Base-by-base conservation (phyloP, 2,329 filamentous ascomycete genomes). In the Ophiostoma sp. region DNA sequence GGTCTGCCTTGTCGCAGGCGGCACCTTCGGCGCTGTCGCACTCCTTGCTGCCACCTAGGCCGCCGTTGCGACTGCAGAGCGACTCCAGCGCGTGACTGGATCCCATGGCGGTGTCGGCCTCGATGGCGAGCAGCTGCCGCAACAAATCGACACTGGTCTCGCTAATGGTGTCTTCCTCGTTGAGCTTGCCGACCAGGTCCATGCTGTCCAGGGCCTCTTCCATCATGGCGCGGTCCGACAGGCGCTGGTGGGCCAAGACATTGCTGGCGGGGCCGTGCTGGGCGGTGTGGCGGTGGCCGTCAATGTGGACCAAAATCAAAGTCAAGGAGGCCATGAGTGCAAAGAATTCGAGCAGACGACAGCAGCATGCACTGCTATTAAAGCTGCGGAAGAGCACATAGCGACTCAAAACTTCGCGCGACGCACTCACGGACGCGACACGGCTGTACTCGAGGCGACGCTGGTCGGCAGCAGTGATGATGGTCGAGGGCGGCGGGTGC, bases 151-250 rank as follows among this genome's bases (percentile, higher is more conserved):
- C 79, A 63, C 79, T 78, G 68, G 81, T 75, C 8, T 76, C 77
- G 28, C 76, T 80, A 1, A 84, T 74, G 0, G 72, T 72, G 75
- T 84, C 83, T 6, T 75, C 55, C 6, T 75, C 52, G 69, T 79
- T 80, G n/a, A 76, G 55, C 17, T 76, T 74, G 42, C 73, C 76
- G 28, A 81, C 73, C 6, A 76, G 72, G 15, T 80, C 75, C 78
- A 85, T 83, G 55, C 76, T 80, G 64, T 80, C 80, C 9, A 81
- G 78, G 0, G 78, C 78, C 33, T 80, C 78, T 70, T 84, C 82
- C 33, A 84, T 77, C 74, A 83, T 79, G 5, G 78, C 83, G 17
- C 83, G 81, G 75, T 85, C 84, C 22, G 78, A 77, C 6, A 79
- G 77, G 0, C 80, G 79, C 74, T 85, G 84, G 75, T 85, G 82